phyloP scores from a whole-genome alignment of 2,329 filamentous ascomycete genomes.

The Cercospora sp. region DNA sequence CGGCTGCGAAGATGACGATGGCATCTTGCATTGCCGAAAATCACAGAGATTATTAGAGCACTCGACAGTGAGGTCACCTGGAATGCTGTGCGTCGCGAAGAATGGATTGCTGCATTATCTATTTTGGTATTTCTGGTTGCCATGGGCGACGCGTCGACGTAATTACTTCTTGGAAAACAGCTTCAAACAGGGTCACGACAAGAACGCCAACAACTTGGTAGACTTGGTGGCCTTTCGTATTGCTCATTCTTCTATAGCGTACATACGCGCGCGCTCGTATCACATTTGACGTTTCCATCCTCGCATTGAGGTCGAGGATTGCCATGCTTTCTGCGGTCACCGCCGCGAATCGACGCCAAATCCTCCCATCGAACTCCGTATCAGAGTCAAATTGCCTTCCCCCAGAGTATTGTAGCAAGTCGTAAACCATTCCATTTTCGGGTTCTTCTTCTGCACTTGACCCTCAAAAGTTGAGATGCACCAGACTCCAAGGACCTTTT shows the following conservation, averaged over 20 bases:
- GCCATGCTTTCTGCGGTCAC: not conserved
- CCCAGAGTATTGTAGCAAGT: slow-evolving; percentile 16
- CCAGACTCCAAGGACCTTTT: not conserved
- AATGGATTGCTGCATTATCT: slow-evolving; percentile 57
- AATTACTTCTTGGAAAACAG: not conserved
- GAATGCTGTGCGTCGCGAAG: slow-evolving; percentile 14
- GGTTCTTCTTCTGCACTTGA: not conserved
- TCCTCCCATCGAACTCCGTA: not conserved
- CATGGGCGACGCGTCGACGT: slow-evolving; percentile 50
- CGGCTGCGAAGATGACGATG: slow-evolving; percentile 8
- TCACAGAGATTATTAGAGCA: not conserved
- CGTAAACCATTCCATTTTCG: slow-evolving; percentile 4
- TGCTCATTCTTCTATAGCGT: slow-evolving; percentile 1
- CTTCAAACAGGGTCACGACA: not conserved
- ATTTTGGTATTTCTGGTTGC: slow-evolving; percentile 82
- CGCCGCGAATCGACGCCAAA: not conserved
- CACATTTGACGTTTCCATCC: not conserved
- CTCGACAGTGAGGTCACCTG: slow-evolving; percentile 4
- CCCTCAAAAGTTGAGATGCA: not conserved
- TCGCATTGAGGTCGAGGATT: not conserved
- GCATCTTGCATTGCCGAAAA: slow-evolving; percentile 1
- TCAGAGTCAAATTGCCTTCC: not conserved
- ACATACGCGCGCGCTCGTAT: not conserved
- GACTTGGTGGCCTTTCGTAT: not conserved
- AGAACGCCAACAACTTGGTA: not conserved